Percentiles rank a stretch among this genome's conserved stretches.
These are phyloP conservation scores for Solanum tarijense DNA, from an alignment of 257 asterid genomes.

Conservation along the genomic window DNA sequence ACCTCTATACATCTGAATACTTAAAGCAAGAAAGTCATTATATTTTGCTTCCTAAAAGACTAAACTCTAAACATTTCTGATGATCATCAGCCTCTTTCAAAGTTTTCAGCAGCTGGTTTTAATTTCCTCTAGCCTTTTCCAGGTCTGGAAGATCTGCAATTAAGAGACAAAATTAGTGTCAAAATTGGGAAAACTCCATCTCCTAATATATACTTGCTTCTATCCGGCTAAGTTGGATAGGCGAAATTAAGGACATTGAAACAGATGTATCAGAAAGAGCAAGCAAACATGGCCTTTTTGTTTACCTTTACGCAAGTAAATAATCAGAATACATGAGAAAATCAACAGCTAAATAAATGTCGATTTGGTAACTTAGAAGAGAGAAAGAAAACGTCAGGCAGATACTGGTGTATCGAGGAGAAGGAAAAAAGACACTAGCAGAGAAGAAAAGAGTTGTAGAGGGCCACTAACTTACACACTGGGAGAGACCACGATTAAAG, in stretches of 20 bases:
- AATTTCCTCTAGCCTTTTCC: conserved; percentile 61
- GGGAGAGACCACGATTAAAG: not conserved
- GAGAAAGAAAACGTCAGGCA: not conserved
- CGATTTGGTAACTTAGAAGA: not conserved
- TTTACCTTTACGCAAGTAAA: not conserved
- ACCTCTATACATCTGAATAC: not conserved
- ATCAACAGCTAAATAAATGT: not conserved
- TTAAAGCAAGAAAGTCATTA: not conserved
- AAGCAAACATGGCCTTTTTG: not conserved
- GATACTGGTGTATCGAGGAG: not conserved
- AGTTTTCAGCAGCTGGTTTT: not conserved
- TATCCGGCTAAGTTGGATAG: not conserved
- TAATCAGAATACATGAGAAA: not conserved
- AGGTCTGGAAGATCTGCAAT: conserved; percentile 82
- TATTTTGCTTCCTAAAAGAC: not conserved
- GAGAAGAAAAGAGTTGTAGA: not conserved
- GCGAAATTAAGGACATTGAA: not conserved
- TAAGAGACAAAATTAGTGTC: not conserved
- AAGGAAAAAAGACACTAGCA: not conserved
- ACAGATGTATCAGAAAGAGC: not conserved
- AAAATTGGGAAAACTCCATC: not conserved
- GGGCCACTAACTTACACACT: not conserved
- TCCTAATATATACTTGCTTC: not conserved
- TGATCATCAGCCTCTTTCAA: not conserved
- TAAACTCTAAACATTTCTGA: not conserved